phyloP scores from a whole-genome alignment of 2,329 filamentous ascomycete species.

The Ophiostoma pallidulum region DNA sequence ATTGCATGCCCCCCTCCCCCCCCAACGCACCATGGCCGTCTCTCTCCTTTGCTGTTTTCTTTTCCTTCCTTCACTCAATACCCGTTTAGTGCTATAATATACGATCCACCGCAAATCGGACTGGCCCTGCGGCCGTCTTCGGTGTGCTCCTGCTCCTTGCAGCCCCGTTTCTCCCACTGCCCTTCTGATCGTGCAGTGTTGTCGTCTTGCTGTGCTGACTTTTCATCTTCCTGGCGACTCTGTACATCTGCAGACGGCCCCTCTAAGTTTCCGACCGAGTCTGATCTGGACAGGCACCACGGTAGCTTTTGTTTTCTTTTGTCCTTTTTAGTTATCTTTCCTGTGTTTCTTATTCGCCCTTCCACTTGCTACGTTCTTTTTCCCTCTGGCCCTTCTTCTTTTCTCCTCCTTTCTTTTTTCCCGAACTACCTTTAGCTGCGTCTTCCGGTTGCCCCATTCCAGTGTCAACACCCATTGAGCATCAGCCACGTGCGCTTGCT shows the following conservation, averaged over 20 bases:
- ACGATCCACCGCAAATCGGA: background rate
- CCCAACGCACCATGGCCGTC: too few species aligned
- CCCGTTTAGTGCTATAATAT: slow-evolving; percentile 10
- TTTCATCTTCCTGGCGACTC: too few species aligned
- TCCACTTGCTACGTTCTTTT: background rate
- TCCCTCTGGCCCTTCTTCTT: background rate
- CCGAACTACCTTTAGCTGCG: slow-evolving; percentile 5
- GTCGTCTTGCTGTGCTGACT: too few species aligned
- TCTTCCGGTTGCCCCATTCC: slow-evolving; percentile 5
- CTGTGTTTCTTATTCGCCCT: too few species aligned
- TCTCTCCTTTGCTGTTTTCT: background rate
- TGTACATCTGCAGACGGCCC: too few species aligned
- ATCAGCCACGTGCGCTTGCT: slow-evolving; percentile 24
- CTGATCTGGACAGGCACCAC: too few species aligned
- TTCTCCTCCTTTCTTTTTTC: background rate
- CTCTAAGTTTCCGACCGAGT: too few species aligned
- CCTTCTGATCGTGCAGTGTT: too few species aligned
- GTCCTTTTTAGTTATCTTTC: background rate
- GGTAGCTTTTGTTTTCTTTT: background rate
- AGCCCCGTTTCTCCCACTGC: too few species aligned
- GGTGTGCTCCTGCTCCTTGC: too few species aligned
- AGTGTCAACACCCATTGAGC: slow-evolving; percentile 22
- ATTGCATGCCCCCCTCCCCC: background rate
- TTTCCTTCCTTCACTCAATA: slow-evolving; percentile 5
- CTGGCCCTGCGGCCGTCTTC: background rate